phyloP scores from a whole-genome alignment of 257 asterid genomes.

The Solanum stenotomum region DNA sequence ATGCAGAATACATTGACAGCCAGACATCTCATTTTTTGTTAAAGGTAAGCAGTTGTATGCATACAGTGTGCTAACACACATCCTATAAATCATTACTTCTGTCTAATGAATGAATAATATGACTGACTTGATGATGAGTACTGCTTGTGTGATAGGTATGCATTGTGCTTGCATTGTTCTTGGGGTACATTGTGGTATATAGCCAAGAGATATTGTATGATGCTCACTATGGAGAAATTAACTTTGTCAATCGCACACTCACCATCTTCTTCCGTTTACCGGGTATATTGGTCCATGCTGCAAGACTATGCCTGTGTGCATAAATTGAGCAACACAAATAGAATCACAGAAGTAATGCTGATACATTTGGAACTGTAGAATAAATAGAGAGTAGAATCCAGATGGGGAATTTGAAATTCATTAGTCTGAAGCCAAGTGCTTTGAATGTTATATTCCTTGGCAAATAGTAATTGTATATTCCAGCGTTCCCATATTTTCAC shows the following conservation, averaged over 20 bases:
- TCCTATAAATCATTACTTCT: not conserved
- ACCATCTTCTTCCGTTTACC: not conserved
- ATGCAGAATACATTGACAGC: not conserved
- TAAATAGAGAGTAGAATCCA: not conserved
- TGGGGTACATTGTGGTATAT: not conserved
- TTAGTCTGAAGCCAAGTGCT: not conserved
- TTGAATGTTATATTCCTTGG: not conserved
- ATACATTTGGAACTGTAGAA: not conserved
- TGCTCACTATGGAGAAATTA: not conserved
- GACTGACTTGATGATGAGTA: not conserved
- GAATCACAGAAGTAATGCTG: not conserved
- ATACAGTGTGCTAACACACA: not conserved
- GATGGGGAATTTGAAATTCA: not conserved
- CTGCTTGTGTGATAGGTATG: not conserved
- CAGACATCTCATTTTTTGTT: not conserved
- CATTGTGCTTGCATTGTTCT: not conserved
- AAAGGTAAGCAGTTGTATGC: not conserved
- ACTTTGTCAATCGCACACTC: not conserved
- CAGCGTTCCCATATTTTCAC: not conserved
- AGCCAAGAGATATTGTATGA: not conserved
- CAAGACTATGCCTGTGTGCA: not conserved
- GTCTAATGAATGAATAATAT: not conserved
- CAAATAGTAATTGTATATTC: not conserved
- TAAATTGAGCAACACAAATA: not conserved
- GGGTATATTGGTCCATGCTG: not conserved